A percentile compares a stretch with the other conserved stretches of the same genome.
Conservation (phyloP, 2,329 filamentous ascomycete genomes). For the Metarhizium guizhouense region DNA sequence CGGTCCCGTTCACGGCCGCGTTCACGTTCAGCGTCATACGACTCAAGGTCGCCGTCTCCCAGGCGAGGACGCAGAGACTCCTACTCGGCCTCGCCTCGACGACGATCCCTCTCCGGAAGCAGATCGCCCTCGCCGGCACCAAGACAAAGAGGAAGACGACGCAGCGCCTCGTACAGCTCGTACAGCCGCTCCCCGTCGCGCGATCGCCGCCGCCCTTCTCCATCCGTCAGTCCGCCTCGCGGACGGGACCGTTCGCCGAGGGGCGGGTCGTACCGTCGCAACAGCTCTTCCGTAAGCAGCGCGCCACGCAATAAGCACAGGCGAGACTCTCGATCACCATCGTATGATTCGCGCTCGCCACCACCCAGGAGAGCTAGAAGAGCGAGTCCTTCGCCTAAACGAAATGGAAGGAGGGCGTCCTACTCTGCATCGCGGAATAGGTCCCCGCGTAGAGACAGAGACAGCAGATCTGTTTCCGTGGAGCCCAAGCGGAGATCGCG, state of each 20-base stretch:
- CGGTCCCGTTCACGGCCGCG: slow-evolving; percentile 5
- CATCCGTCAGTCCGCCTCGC: background rate
- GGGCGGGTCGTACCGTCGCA: background rate
- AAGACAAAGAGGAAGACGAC: background rate
- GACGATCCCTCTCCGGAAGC: slow-evolving; percentile 1
- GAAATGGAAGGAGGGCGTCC: slow-evolving; percentile 14
- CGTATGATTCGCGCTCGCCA: slow-evolving; percentile 3
- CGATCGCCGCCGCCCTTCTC: background rate
- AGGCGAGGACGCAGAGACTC: slow-evolving; percentile 1
- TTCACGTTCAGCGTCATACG: slow-evolving; percentile 2
- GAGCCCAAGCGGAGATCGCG: slow-evolving; percentile 7
- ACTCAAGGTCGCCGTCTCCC: slow-evolving; percentile 3
- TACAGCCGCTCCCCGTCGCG: slow-evolving; percentile 3
- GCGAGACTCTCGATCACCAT: background rate
- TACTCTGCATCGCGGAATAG: slow-evolving; percentile 15
- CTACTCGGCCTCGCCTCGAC: slow-evolving; percentile 6
- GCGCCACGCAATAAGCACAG: background rate
- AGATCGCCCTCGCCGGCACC: background rate
- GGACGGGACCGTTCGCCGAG: background rate
- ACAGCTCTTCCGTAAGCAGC: slow-evolving; percentile 4
- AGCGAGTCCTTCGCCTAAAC: slow-evolving; percentile 5
- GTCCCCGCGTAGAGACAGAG: slow-evolving; percentile 6
- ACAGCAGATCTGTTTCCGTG: slow-evolving; percentile 5
- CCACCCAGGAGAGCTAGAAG: background rate
- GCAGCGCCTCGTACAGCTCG: slow-evolving; percentile 2